phyloP scores from a whole-genome alignment of 331 rosid genomes.

The Quercus tomentella region DNA sequence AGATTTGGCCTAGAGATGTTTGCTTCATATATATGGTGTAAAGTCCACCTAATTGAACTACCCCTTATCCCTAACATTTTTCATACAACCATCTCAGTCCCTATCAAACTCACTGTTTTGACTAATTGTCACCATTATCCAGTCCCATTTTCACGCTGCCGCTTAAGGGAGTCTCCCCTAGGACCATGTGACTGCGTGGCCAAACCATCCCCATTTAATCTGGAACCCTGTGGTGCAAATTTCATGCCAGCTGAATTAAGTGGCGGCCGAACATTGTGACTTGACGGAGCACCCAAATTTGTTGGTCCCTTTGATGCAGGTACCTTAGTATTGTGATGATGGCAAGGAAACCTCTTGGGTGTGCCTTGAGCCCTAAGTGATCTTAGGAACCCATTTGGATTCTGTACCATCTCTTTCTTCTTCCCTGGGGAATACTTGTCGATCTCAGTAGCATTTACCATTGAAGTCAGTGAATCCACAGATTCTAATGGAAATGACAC shows the following conservation, averaged over 20 bases:
- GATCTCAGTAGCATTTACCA: constrained; percentile 30
- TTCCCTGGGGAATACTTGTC: constrained; percentile 13
- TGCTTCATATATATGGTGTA: too few species aligned
- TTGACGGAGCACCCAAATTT: constrained; percentile 4
- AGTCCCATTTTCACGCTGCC: constrained; percentile 10
- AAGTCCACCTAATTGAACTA: not conserved
- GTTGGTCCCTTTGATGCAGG: constrained; percentile 10
- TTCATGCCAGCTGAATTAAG: not conserved
- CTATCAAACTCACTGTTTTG: not conserved
- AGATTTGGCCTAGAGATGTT: not conserved
- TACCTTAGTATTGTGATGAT: constrained; percentile 6
- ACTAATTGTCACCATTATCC: not conserved
- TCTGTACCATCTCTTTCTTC: constrained; percentile 9
- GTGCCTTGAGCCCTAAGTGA: constrained; percentile 10
- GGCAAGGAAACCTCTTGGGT: not conserved
- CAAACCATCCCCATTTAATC: constrained; percentile 20
- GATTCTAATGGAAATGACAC: constrained; percentile 16
- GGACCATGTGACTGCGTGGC: constrained; percentile 5
- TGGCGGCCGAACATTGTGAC: not conserved
- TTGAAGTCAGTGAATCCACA: constrained; percentile 31
- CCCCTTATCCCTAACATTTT: not conserved
- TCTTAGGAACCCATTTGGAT: constrained; percentile 19
- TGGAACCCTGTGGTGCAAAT: constrained; percentile 3
- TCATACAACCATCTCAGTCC: not conserved
- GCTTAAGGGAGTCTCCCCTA: constrained; percentile 21